phyloP scores from a whole-genome alignment of 2,329 filamentous ascomycete species.

The Dothideomycetes sp. region DNA sequence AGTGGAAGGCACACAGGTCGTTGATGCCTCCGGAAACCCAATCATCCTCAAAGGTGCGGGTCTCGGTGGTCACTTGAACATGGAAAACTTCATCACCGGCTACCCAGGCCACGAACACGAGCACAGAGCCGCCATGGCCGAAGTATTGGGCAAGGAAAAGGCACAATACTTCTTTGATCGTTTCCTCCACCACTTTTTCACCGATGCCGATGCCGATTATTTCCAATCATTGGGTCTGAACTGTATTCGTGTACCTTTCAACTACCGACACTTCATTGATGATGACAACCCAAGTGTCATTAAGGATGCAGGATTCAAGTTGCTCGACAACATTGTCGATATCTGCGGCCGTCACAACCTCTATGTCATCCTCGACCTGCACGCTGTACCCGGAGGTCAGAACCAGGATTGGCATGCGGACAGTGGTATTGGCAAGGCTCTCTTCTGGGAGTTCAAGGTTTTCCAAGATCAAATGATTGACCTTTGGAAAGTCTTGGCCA shows the following conservation, averaged over 20 bases:
- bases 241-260: slow-evolving; percentile 50
- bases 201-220: slow-evolving; percentile 47
- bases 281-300: slow-evolving; percentile 40
- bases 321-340: slow-evolving; percentile 38
- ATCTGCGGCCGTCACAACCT: slow-evolving; percentile 37
- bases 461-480: slow-evolving; percentile 39
- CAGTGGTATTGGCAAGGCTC: slow-evolving; percentile 29
- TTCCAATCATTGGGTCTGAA: slow-evolving; percentile 46
- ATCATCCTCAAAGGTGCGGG: slow-evolving; percentile 41
- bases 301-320: slow-evolving; percentile 39
- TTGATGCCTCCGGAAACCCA: slow-evolving; percentile 34
- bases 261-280: slow-evolving; percentile 47
- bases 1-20: slow-evolving; percentile 35
- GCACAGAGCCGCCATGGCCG: slow-evolving; percentile 43
- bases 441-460: slow-evolving; percentile 41
- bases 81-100: slow-evolving; percentile 53
- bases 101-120: slow-evolving; percentile 48
- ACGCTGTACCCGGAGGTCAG: slow-evolving; percentile 38
- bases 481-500: slow-evolving; percentile 38
- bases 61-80: slow-evolving; percentile 27
- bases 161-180: slow-evolving; percentile 48
- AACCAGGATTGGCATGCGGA: slow-evolving; percentile 42
- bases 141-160: slow-evolving; percentile 45
- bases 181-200: slow-evolving; percentile 48
- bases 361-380: slow-evolving; percentile 41